Evolutionary conservation across 2,329 filamentous ascomycete species (phyloP).

Genomic region (Sphaerulina vaccinii): DNA sequence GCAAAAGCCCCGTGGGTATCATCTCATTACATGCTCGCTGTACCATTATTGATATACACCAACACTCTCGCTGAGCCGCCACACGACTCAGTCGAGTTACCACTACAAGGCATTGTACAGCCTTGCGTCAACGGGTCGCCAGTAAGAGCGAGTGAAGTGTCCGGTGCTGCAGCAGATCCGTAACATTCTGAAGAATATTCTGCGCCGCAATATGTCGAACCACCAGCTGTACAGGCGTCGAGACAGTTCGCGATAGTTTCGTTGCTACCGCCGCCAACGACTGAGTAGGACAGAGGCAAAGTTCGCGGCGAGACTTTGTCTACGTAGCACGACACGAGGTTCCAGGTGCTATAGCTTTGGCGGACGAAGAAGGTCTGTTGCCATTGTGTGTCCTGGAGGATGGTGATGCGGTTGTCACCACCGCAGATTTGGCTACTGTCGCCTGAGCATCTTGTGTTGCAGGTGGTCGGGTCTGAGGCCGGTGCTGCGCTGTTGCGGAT

Average conservation of each 20-base stretch:
- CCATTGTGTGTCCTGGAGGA: slow-evolving; percentile 27
- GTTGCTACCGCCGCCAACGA: slow-evolving; percentile 27
- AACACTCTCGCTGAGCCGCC: slow-evolving; percentile 30
- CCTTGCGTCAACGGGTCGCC: slow-evolving; percentile 28
- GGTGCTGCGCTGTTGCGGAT: not conserved
- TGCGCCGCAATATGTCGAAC: slow-evolving; percentile 29
- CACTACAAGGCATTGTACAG: slow-evolving; percentile 33
- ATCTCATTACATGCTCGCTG: no score
- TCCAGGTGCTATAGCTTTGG: slow-evolving; percentile 26
- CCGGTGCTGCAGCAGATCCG: not conserved
- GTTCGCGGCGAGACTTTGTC: slow-evolving; percentile 27
- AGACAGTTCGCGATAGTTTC: slow-evolving; percentile 32
- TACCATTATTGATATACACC: slow-evolving; percentile 28
- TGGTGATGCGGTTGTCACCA: slow-evolving; percentile 18
- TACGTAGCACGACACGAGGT: slow-evolving; percentile 30
- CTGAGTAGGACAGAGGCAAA: slow-evolving; percentile 22
- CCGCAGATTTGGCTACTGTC: slow-evolving; percentile 31
- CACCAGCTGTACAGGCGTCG: slow-evolving; percentile 27
- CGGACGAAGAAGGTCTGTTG: slow-evolving; percentile 29
- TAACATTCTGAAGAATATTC: slow-evolving; percentile 35
- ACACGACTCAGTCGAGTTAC: slow-evolving; percentile 36
- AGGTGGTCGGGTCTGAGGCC: slow-evolving; percentile 16
- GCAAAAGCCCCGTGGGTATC: no score
- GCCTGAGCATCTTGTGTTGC: slow-evolving; percentile 30
- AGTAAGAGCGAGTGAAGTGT: slow-evolving; percentile 15